Evolutionary conservation across 192 early-diverging fungal genomes (phyloP).

Genomic region (Umbelopsis isabellina): DNA sequence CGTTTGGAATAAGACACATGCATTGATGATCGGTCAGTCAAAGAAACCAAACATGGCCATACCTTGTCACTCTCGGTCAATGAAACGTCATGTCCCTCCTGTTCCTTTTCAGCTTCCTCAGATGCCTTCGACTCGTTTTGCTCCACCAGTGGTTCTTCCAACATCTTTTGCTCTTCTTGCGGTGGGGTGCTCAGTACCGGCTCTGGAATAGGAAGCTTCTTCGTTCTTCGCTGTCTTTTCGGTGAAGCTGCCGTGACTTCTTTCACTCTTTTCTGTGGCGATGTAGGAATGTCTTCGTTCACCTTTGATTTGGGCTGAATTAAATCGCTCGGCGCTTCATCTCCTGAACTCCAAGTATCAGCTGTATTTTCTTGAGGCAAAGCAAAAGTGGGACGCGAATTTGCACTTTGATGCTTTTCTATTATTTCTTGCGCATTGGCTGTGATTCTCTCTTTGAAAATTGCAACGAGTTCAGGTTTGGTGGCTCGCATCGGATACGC

Average conservation of each 20-base stretch:
- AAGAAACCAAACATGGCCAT: no score
- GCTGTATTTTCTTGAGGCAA: not conserved
- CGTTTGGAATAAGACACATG: no score
- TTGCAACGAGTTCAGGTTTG: constrained; percentile 14
- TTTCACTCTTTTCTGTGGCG: not conserved
- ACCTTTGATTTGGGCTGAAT: not conserved
- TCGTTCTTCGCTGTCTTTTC: not conserved
- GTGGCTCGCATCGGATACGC: constrained; percentile 16
- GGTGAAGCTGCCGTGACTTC: not conserved
- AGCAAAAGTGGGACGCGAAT: not conserved
- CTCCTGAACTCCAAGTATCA: constrained; percentile 9
- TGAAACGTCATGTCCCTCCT: no score
- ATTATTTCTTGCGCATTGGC: constrained; percentile 5
- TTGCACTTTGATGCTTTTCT: not conserved
- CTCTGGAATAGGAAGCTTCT: not conserved
- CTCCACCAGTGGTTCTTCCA: not conserved
- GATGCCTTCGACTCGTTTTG: no score
- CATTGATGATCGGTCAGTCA: no score
- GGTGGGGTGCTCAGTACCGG: not conserved
- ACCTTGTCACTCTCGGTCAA: no score
- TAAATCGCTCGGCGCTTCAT: constrained; percentile 11
- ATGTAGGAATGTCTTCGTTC: not conserved
- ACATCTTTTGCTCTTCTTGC: not conserved
- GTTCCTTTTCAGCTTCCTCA: no score
- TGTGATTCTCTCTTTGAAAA: not conserved